A percentile compares a stretch with the other conserved stretches of the same genome.
Evolutionary conservation across 331 rosid genomes (phyloP).

Genomic region (Arachis monticola): DNA sequence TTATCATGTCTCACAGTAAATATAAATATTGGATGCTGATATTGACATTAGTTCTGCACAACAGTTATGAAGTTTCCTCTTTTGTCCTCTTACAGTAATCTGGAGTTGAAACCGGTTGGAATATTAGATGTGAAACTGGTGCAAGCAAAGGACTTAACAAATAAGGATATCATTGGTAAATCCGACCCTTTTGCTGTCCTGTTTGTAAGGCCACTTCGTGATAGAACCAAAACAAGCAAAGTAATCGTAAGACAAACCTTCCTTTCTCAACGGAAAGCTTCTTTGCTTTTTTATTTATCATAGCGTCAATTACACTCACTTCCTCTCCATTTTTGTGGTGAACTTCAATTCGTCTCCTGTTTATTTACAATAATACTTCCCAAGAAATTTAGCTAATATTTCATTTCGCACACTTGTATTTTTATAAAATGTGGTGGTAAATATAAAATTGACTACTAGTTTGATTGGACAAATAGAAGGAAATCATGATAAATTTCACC

Average conservation of each 20-base stretch:
- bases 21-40: not conserved
- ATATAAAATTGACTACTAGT: no score
- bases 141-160: conserved; percentile 78
- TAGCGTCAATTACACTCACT: no score
- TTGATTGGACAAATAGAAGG: no score
- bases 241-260: conserved; percentile 63
- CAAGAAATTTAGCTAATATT: no score
- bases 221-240: conserved; percentile 75
- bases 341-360: no score
- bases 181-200: conserved; percentile 86
- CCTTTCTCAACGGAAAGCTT: conserved; percentile 15
- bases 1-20: not conserved
- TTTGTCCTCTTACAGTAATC: conserved; percentile 54
- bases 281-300: not conserved
- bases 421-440: no score
- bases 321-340: no score
- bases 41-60: not conserved
- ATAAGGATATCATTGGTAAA: conserved; percentile 85
- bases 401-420: no score
- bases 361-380: no score
- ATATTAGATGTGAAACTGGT: conserved; percentile 87
- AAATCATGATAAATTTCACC: no score
- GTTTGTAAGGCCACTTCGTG: conserved; percentile 84
- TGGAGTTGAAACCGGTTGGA: conserved; percentile 85
- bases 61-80: conserved; percentile 22